Conservation (phyloP, 2,329 filamentous ascomycete genomes). For the Xylaria sp. region DNA sequence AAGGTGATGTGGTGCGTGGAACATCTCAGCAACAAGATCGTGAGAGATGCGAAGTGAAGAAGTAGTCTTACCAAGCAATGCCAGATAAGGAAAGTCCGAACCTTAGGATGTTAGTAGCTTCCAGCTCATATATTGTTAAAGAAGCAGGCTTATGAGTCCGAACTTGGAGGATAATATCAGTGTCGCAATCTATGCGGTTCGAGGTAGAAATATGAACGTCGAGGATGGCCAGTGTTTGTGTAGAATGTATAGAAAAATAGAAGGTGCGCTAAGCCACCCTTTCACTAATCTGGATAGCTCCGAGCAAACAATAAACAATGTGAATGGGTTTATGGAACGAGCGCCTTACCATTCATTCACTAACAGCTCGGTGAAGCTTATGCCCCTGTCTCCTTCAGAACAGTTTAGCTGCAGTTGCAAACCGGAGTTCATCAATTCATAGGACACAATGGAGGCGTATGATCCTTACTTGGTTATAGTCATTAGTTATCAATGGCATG, state of each 20-base stretch:
- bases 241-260: neutral
- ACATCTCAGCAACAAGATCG: no score
- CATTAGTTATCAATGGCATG: neutral
- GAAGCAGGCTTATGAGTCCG: neutral
- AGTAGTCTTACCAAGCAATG: neutral
- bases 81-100: neutral
- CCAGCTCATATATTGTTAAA: neutral
- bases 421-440: no score
- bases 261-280: neutral
- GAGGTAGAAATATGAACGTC: no score
- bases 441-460: no score
- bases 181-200: no score
- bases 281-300: neutral
- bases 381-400: no score
- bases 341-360: neutral
- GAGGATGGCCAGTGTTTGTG: neutral
- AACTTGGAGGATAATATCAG: no score
- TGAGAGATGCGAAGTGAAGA: neutral
- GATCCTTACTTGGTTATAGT: no score
- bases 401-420: no score
- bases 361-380: neutral
- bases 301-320: neutral
- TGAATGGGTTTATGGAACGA: neutral
- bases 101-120: neutral
- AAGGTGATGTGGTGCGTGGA: no score